Evolutionary conservation across 1,139 yeast species (phyloP).

Genomic region (Yamadazyma triangularis): DNA sequence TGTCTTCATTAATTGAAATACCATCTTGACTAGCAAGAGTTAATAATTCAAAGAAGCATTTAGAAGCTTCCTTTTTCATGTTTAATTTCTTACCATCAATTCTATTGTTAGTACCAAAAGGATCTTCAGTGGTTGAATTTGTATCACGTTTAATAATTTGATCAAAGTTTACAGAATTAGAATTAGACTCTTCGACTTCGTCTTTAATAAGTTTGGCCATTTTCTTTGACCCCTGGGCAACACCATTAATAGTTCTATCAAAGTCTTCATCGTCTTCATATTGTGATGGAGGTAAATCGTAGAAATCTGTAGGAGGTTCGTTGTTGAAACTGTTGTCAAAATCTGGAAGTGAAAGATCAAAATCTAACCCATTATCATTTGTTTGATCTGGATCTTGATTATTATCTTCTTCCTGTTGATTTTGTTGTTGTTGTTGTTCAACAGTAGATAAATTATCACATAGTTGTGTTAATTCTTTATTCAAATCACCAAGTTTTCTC

Average conservation of each 20-base stretch:
- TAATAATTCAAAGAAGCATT: constrained; percentile 76
- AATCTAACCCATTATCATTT: constrained; percentile 23
- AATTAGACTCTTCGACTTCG: constrained; percentile 6
- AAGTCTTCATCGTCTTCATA: not conserved
- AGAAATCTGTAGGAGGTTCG: constrained; percentile 1
- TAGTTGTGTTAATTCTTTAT: constrained; percentile 24
- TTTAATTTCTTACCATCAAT: constrained; percentile 18
- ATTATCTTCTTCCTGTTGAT: constrained; percentile 11
- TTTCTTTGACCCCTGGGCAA: constrained; percentile 8
- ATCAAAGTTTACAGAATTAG: constrained; percentile 21
- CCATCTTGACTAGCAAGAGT: constrained; percentile 81
- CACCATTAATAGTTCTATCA: constrained; percentile 3
- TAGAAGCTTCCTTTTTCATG: constrained; percentile 60
- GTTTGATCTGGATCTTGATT: constrained; percentile 13
- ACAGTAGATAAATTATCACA: constrained; percentile 26
- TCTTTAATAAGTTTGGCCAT: constrained; percentile 9
- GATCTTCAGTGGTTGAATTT: constrained; percentile 14
- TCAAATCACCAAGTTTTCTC: constrained; percentile 35
- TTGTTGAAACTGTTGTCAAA: constrained; percentile 10
- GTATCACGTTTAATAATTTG: constrained; percentile 40
- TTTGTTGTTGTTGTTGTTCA: constrained; percentile 19
- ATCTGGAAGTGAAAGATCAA: constrained; percentile 39
- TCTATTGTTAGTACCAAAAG: constrained; percentile 25
- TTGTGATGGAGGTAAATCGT: constrained; percentile 2
- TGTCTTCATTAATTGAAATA: constrained; percentile 54